Evolutionary conservation across 768 basidiomycete genomes (phyloP).

Genomic region (Auricularia cornea): DNA sequence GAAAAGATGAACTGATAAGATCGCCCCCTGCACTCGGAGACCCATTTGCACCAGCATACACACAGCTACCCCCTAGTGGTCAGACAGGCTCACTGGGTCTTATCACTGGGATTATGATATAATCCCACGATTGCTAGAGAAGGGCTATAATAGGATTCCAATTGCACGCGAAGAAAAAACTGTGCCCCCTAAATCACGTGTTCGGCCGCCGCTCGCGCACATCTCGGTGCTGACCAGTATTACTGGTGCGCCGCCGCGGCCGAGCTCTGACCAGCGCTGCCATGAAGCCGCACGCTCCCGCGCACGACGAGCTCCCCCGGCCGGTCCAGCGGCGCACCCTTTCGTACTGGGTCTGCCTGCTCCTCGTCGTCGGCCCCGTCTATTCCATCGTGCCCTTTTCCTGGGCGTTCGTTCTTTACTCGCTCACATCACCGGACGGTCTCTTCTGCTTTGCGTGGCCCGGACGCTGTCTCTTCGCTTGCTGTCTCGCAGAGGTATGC

Average conservation of each 20-base stretch:
- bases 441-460: conserved; percentile 24
- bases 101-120: too few relatives aligned
- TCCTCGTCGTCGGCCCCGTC: conserved; percentile 50
- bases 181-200: conserved; percentile 1
- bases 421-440: conserved; percentile 34
- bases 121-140: too few relatives aligned
- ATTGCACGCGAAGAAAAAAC: too few relatives aligned
- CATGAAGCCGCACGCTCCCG: not conserved
- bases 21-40: not conserved
- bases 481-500: conserved; percentile 7
- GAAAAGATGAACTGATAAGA: conserved; percentile 23
- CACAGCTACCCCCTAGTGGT: not conserved
- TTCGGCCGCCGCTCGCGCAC: not conserved
- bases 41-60: too few relatives aligned
- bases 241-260: too few relatives aligned
- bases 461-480: conserved; percentile 4
- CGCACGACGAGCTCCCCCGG: conserved; percentile 23
- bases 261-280: too few relatives aligned
- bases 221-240: not conserved
- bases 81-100: too few relatives aligned
- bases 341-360: conserved; percentile 53
- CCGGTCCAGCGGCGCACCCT: conserved; percentile 30
- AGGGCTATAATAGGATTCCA: conserved; percentile 4
- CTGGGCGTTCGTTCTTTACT: conserved; percentile 52
- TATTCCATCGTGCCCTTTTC: conserved; percentile 56